Conservation (phyloP, 2,329 filamentous ascomycete species). For the Apiospora aurea region DNA sequence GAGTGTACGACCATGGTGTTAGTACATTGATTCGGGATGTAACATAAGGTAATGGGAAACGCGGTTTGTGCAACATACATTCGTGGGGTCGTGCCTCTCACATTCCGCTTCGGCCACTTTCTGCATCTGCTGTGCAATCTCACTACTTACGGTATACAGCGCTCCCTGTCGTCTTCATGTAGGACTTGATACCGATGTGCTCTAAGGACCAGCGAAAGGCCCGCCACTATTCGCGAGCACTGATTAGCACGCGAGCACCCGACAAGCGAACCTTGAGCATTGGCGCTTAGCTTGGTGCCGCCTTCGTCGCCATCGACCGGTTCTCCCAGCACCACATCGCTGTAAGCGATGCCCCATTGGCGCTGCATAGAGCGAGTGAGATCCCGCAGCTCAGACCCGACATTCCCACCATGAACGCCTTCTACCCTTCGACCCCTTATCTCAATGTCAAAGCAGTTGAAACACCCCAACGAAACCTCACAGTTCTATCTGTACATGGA, state of each 20-base stretch:
- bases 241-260: background rate
- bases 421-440: no score
- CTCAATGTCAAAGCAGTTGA: no score
- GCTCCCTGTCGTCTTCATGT: background rate
- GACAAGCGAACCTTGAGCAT: background rate
- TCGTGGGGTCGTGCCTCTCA: no score
- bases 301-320: slow-evolving; percentile 9
- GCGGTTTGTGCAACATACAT: background rate
- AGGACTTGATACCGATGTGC: background rate
- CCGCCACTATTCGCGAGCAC: background rate
- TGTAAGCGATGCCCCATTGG: background rate
- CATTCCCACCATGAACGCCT: background rate
- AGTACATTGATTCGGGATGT: background rate
- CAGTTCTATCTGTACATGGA: background rate
- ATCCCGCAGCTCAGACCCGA: background rate
- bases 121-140: background rate
- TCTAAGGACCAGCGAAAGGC: background rate
- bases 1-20: background rate
- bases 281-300: background rate
- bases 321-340: background rate
- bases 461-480: background rate
- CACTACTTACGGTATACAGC: background rate
- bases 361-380: background rate
- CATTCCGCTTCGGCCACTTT: background rate
- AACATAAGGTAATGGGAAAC: no score